phyloP scores from a whole-genome alignment of 441 rosid genomes.

The Adansonia madagascariensis region DNA sequence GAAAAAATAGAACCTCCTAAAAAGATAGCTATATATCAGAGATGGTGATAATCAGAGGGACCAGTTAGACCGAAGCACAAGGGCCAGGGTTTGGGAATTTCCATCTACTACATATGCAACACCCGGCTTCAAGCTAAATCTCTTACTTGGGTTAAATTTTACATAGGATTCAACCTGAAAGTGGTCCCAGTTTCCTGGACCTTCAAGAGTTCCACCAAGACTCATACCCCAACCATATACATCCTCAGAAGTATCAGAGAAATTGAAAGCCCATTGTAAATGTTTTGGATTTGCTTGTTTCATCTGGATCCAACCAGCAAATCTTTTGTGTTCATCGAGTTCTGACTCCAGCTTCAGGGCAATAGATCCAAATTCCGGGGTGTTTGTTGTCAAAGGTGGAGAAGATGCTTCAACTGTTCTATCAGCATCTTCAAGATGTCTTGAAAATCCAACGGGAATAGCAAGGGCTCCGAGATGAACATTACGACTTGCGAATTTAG shows the following conservation, averaged over 20 bases:
- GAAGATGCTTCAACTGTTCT: slow-evolving; percentile 35
- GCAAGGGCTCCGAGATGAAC: slow-evolving; percentile 51
- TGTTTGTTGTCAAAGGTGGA: slow-evolving; percentile 33
- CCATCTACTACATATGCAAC: slow-evolving; percentile 59
- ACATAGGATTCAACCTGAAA: slow-evolving; percentile 71
- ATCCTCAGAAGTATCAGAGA: slow-evolving; percentile 62
- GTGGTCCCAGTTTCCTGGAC: slow-evolving; percentile 44
- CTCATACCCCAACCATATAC: slow-evolving; percentile 78
- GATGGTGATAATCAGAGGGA: slow-evolving; percentile 47
- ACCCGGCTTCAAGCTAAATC: slow-evolving; percentile 74
- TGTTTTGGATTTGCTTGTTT: slow-evolving; percentile 46
- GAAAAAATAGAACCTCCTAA: slow-evolving; percentile 4
- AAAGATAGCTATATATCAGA: background rate
- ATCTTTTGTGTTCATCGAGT: slow-evolving; percentile 56
- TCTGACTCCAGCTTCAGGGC: slow-evolving; percentile 69
- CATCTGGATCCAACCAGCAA: slow-evolving; percentile 82
- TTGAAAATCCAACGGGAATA: slow-evolving; percentile 53
- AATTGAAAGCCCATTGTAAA: slow-evolving; percentile 62
- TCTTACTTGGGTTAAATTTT: slow-evolving; percentile 50
- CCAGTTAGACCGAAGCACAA: slow-evolving; percentile 82
- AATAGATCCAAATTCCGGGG: slow-evolving; percentile 40
- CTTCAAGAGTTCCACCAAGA: slow-evolving; percentile 56
- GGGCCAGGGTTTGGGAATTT: slow-evolving; percentile 52
- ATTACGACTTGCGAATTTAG: slow-evolving; percentile 37
- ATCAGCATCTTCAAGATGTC: slow-evolving; percentile 31